Percentiles rank a stretch among this genome's conserved stretches.
Evolutionary conservation across 2,329 filamentous ascomycete species (phyloP).

Genomic region (Atkinsonella texensis): DNA sequence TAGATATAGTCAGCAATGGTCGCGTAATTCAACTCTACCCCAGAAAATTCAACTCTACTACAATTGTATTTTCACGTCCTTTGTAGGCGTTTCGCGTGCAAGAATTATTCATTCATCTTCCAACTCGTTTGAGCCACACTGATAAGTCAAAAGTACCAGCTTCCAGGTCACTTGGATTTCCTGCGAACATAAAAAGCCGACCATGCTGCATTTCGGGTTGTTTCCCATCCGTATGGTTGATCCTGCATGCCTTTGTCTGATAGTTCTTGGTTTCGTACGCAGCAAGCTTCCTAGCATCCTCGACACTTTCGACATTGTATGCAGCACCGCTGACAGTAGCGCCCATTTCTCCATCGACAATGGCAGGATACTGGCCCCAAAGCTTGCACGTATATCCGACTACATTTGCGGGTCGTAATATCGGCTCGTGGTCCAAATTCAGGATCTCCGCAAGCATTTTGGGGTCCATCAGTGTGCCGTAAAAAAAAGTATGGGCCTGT

Average conservation of each 20-base stretch:
- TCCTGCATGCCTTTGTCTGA: conserved; percentile 2
- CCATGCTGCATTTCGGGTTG: background rate
- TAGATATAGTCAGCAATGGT: too few species aligned
- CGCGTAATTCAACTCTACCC: too few species aligned
- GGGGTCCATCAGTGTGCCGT: conserved; percentile 4
- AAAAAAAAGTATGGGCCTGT: conserved; percentile 1
- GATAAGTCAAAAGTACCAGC: conserved; percentile 1
- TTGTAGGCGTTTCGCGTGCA: too few species aligned
- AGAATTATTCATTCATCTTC: background rate
- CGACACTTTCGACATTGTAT: conserved; percentile 3
- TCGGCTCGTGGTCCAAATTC: conserved; percentile 1
- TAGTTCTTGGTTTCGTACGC: conserved; percentile 3
- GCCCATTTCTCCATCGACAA: conserved; percentile 2
- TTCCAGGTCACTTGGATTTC: conserved; percentile 1
- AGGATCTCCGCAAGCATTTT: conserved; percentile 4
- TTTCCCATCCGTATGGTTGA: conserved; percentile 2
- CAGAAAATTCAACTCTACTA: too few species aligned
- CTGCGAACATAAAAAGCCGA: conserved; percentile 4
- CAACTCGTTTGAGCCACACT: conserved; percentile 2
- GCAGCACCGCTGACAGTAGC: conserved; percentile 2
- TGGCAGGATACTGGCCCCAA: conserved; percentile 4
- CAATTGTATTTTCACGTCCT: too few species aligned
- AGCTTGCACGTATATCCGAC: conserved; percentile 2
- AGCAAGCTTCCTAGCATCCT: conserved; percentile 4
- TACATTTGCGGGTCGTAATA: conserved; percentile 1